Conservation (phyloP, 768 basidiomycete genomes). For the Russula ochroleuca region DNA sequence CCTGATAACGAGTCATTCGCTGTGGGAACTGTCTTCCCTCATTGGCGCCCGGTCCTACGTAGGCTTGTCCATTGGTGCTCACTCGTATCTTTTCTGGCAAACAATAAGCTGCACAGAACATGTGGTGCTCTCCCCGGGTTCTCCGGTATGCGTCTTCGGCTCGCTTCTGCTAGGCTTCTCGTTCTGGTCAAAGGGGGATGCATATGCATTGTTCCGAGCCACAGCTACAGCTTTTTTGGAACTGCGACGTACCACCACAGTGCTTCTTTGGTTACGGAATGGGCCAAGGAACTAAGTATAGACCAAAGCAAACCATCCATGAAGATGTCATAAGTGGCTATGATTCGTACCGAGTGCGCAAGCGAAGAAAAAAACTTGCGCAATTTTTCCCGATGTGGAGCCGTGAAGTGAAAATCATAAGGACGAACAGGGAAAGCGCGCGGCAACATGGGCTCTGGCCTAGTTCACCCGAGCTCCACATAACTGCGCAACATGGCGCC, state of each 20-base stretch:
- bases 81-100: neutral
- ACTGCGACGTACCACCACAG: neutral
- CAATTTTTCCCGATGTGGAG: slow-evolving; percentile 10
- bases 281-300: neutral
- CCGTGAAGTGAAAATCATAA: neutral
- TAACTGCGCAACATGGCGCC: slow-evolving; percentile 5
- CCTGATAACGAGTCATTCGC: slow-evolving; percentile 5
- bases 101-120: neutral
- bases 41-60: neutral
- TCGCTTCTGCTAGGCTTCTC: neutral
- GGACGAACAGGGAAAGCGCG: neutral
- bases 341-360: neutral
- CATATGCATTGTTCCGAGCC: neutral
- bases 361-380: neutral
- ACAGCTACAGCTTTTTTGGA: neutral
- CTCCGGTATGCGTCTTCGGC: neutral
- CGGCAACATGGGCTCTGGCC: slow-evolving; percentile 3
- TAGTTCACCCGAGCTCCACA: slow-evolving; percentile 11
- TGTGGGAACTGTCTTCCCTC: neutral
- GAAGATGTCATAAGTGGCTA: neutral
- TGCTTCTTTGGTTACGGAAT: neutral
- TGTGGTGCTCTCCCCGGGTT: neutral
- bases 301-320: neutral
- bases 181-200: neutral
- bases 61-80: neutral